Evolutionary conservation across 768 basidiomycete genomes (phyloP), one percentile per base, ranked within the genome.

Genomic region (Pulveroboletus ravenelii): DNA sequence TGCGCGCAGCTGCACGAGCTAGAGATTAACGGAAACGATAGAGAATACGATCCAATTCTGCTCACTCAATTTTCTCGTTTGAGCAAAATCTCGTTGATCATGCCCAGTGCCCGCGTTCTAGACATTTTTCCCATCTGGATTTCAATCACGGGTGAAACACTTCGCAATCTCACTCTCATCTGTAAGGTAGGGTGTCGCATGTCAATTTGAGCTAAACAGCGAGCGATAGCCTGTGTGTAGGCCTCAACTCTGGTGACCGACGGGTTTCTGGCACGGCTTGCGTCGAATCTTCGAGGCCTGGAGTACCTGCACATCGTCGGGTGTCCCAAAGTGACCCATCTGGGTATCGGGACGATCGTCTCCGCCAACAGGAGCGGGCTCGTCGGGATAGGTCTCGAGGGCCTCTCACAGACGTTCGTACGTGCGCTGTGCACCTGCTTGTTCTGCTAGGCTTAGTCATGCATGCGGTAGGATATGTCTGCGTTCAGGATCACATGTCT

Each of bases 11-110:
- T 91, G 8, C 59, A 66, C 27, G 81, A 81, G 43, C 67, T 91
- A 3, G 85, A 88, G 60, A 77, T 92, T 37, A 92, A 91, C 48
- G 89, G 88, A 1, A 75, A 80, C 46, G 73, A 74, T 38, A 73
- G 74, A 20, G 54, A 58, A 36, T 70, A 80, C 47, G 68, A 84
- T 53, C 79, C 85, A 0, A 44, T 45, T 1, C 56, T 79, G 5
- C 72, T 92, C 3, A 51, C 70, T 9, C 67, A 56, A 1, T 84
- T 91, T 60, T 68, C 61, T n/a, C 69, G 62, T 17, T 68, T 90
- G 34, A 68, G 67, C 10, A 78, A 75, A 57, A 71, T 92, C 45
- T 77, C 79, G 1, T 62, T 92, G 49, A 88, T 91, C 45, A 88
- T 89, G 89, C 88, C 89, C 13, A 84, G 79, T 50, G 58, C 60